Evolutionary conservation across 2,329 filamentous ascomycete genomes (phyloP).

Genomic region (Arthroderma sp.): DNA sequence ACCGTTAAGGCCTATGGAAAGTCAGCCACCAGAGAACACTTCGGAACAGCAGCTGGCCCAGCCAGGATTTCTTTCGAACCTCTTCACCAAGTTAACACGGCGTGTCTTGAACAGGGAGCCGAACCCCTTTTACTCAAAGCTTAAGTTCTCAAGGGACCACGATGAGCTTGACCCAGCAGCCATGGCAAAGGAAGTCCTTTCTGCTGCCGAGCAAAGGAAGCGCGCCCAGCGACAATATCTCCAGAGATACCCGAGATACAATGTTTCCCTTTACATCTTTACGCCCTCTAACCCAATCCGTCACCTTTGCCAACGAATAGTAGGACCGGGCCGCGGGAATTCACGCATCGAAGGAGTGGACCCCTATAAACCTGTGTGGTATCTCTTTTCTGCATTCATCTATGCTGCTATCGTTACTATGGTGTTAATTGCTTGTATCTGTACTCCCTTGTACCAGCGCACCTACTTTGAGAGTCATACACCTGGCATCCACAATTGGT

Average conservation of each 20-base stretch:
- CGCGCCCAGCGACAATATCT: slow-evolving; percentile 86
- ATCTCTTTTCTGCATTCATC: slow-evolving; percentile 82
- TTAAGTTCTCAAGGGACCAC: slow-evolving; percentile 57
- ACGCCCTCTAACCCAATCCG: slow-evolving; percentile 64
- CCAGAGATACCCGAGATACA: slow-evolving; percentile 75
- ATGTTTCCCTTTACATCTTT: slow-evolving; percentile 84
- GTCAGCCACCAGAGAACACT: slow-evolving; percentile 19
- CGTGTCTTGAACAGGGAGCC: slow-evolving; percentile 57
- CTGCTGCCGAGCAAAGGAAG: slow-evolving; percentile 68
- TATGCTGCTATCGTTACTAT: slow-evolving; percentile 92
- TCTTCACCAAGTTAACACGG: slow-evolving; percentile 50
- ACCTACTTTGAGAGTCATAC: slow-evolving; percentile 58
- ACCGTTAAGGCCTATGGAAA: slow-evolving; percentile 23
- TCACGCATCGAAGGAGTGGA: slow-evolving; percentile 82
- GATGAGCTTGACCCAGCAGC: slow-evolving; percentile 71
- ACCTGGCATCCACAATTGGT: slow-evolving; percentile 67
- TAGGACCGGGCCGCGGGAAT: slow-evolving; percentile 76
- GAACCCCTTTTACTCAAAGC: slow-evolving; percentile 87
- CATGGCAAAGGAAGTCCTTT: slow-evolving; percentile 84
- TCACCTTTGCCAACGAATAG: slow-evolving; percentile 72
- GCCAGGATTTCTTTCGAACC: slow-evolving; percentile 46
- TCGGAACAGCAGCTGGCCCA: slow-evolving; percentile 34
- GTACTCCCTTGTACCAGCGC: slow-evolving; percentile 87
- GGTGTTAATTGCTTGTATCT: slow-evolving; percentile 92
- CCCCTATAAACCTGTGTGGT: slow-evolving; percentile 84